Base-by-base conservation (phyloP, 345 rosid genomes). In the Limnanthes douglasii region DNA sequence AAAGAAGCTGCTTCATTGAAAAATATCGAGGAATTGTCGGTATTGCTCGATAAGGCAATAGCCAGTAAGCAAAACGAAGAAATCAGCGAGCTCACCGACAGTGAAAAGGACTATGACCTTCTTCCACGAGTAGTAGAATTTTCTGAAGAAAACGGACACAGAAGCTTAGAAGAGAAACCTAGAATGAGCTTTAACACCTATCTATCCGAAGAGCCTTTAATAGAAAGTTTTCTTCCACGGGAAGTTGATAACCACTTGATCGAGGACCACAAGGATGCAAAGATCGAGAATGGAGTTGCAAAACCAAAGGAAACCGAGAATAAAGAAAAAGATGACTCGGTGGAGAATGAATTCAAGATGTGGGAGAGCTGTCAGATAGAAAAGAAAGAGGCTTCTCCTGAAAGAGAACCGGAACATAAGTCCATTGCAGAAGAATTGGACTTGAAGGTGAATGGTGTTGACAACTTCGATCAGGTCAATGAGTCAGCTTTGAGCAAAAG, bases 331-430 rank as follows among this genome's bases (percentile, higher is more conserved):
- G 68, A 65, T 14, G 72, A 56, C 18, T 69, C 72, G 50, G 53
- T 85, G 9, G 72, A 61, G 21, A 73, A 70, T 20, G 85, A 71
- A 41, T 70, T 57, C 47, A 84, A 73, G 65, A 68, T 73, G 76
- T 79, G 96, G 93, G 92, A 78, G 63, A 72, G 86, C 60, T 82
- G 85, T 75, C 68, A 65, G 46, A 65, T 71, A 39, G 93, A 86
- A 45, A 86, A 78, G 82, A 80, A 72, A 63, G 97, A 78, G 51
- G 68, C 64, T 41, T 82, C 83, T 8, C 83, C 80, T 1, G 86
- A 62, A 36, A 66, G 86, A 64, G 86, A 64, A 60, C 34, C 53
- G 4, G 95, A 78, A 37, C 79, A 61, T 24, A 79, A 75, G 42
- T 75, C 75, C 15, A 48, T 64, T 4, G 97, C 78, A 47, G 88